These are phyloP conservation scores for Camellia sinensis DNA, from an alignment of 148 eudicot species.

Conservation along the genomic window DNA sequence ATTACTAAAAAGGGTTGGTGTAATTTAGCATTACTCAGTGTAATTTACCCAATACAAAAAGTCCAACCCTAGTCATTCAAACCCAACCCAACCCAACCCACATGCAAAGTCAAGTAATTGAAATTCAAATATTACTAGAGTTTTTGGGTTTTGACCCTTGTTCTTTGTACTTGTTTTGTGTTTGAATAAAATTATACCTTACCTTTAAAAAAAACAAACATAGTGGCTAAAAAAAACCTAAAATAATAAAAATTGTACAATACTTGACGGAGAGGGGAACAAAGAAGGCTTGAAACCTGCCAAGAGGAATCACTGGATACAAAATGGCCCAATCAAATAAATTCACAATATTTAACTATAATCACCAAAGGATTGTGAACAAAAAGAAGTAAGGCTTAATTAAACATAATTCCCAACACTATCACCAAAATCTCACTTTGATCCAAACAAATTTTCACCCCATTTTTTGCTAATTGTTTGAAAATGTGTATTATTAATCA, in stretches of 20 bases:
- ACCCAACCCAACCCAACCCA: not conserved
- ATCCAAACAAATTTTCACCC: not conserved
- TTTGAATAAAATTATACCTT: not conserved
- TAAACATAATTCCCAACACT: too few relatives aligned
- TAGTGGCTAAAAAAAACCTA: too few relatives aligned
- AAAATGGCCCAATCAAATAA: not conserved
- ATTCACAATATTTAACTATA: not conserved
- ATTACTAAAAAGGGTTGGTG: too few relatives aligned
- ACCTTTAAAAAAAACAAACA: too few relatives aligned
- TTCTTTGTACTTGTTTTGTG: too few relatives aligned
- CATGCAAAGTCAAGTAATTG: constrained; percentile 3
- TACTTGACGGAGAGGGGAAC: too few relatives aligned
- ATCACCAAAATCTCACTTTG: not conserved
- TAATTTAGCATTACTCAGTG: too few relatives aligned
- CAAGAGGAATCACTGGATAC: not conserved
- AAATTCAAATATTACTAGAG: not conserved
- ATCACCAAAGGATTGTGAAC: not conserved
- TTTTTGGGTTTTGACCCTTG: too few relatives aligned
- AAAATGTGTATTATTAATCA: not conserved
- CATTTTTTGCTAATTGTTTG: not conserved
- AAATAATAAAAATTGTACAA: not conserved
- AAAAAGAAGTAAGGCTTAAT: not conserved
- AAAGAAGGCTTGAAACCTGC: not conserved
- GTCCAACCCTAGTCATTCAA: not conserved
- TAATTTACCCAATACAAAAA: not conserved